Percentiles rank a stretch among this genome's conserved stretches.
Conservation (phyloP, 2,329 filamentous ascomycete species). For the Chaetothyriales sp. region DNA sequence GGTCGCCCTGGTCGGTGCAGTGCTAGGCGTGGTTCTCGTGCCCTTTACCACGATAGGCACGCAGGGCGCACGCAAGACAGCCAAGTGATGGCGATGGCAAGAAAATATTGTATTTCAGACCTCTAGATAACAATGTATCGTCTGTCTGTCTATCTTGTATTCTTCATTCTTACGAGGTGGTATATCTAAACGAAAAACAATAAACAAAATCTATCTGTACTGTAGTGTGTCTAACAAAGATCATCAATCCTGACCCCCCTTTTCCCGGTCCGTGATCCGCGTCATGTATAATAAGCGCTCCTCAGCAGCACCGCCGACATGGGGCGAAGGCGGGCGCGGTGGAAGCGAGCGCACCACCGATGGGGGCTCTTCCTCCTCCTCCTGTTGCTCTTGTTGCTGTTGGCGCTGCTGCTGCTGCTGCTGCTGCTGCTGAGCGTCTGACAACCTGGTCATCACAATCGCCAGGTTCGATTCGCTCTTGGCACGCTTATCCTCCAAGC, state of each 20-base stretch:
- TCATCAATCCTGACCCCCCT: background rate
- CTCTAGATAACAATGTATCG: too few species aligned
- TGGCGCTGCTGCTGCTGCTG: too few species aligned
- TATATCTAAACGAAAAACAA: too few species aligned
- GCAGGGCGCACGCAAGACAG: slow-evolving; percentile 13
- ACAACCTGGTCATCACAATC: background rate
- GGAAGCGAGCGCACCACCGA: background rate
- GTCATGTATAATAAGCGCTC: background rate
- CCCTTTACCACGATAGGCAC: slow-evolving; percentile 16
- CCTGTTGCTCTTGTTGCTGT: background rate
- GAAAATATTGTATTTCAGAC: too few species aligned
- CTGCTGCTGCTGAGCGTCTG: background rate
- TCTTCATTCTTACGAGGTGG: background rate
- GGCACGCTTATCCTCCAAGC: slow-evolving; percentile 13
- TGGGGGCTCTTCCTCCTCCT: too few species aligned
- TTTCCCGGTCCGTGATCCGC: background rate
- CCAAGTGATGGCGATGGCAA: background rate
- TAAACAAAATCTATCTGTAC: too few species aligned
- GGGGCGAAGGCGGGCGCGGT: background rate
- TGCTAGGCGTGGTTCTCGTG: slow-evolving; percentile 12
- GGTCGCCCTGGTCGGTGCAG: slow-evolving; percentile 13
- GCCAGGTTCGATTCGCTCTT: background rate
- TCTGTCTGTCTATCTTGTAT: too few species aligned
- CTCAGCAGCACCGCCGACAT: background rate
- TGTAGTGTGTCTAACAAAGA: too few species aligned